Conservation (phyloP, 192 early-diverging fungal genomes). For the Entomortierella chlamydospora region DNA sequence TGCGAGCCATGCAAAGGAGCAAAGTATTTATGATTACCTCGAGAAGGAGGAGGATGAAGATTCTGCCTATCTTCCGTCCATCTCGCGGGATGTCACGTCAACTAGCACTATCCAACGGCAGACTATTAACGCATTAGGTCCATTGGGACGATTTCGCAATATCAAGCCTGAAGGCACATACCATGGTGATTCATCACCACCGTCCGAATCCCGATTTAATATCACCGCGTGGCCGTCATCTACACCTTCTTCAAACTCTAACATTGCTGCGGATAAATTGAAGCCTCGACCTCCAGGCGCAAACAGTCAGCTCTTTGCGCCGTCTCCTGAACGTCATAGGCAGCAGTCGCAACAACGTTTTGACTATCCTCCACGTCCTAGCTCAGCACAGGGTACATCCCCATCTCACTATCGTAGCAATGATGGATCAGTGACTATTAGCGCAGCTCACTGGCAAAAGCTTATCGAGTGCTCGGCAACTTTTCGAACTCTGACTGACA, state of each 20-base stretch:
- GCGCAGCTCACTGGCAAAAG: constrained; percentile 4
- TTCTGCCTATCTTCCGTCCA: constrained; percentile 4
- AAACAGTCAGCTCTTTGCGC: not conserved
- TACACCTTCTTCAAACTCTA: not conserved
- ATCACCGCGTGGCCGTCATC: not conserved
- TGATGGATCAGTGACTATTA: constrained; percentile 12
- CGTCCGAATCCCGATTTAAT: not conserved
- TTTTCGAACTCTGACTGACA: constrained; percentile 2
- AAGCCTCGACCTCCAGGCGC: not conserved
- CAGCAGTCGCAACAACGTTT: not conserved
- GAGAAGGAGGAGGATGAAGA: constrained; percentile 18
- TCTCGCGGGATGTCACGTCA: not conserved
- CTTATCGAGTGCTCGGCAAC: constrained; percentile 8
- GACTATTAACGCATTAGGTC: not conserved
- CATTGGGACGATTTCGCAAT: not conserved
- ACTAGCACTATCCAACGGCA: not conserved
- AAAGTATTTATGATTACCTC: constrained; percentile 1
- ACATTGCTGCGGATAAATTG: not conserved
- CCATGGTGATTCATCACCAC: constrained; percentile 3
- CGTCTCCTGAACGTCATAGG: not conserved
- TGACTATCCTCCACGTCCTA: too few relatives aligned
- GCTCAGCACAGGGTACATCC: too few relatives aligned
- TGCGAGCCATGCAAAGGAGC: not conserved
- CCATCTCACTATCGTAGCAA: not conserved
- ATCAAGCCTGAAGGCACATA: not conserved